phyloP scores from a whole-genome alignment of 148 eudicot genomes.

The Salicornia ramosissima region DNA sequence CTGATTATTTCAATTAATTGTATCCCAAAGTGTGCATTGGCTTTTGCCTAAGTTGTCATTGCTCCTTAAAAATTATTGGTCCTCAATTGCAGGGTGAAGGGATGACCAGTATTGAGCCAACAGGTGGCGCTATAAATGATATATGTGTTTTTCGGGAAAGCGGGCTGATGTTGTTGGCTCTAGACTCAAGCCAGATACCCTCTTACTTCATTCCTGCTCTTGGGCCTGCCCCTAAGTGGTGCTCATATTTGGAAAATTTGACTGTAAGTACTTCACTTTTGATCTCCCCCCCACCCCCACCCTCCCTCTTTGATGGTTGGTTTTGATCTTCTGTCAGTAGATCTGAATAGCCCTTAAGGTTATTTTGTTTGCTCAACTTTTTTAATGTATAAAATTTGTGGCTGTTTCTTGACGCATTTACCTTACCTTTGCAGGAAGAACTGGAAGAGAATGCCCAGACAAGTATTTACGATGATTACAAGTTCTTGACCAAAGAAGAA shows the following conservation, averaged over 20 bases:
- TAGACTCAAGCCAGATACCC: slow-evolving; percentile 77
- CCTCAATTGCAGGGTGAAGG: slow-evolving; percentile 71
- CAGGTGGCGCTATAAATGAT: slow-evolving; percentile 82
- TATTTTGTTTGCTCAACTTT: background rate
- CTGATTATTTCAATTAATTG: background rate
- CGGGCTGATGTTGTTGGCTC: slow-evolving; percentile 81
- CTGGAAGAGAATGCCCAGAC: slow-evolving; percentile 82
- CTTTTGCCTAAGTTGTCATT: background rate
- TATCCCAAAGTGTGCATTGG: background rate
- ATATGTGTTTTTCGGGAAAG: slow-evolving; percentile 66
- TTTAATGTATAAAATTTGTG: background rate
- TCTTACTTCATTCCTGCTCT: slow-evolving; percentile 85
- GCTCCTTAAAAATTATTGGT: background rate
- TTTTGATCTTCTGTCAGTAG: background rate
- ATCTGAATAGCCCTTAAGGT: background rate
- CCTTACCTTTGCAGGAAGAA: slow-evolving; percentile 60
- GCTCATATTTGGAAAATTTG: slow-evolving; percentile 78
- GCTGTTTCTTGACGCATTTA: slow-evolving; percentile 13
- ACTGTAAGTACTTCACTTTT: slow-evolving; percentile 36
- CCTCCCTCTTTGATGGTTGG: background rate
- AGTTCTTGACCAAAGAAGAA: slow-evolving; percentile 81
- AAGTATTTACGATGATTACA: slow-evolving; percentile 84
- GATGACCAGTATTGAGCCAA: slow-evolving; percentile 93
- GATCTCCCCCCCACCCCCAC: too few species aligned
- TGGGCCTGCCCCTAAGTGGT: slow-evolving; percentile 99